Percentiles rank a stretch among this genome's conserved stretches.
phyloP scores from a whole-genome alignment of 164 flowering plant species.

The Magnolia sinica region DNA sequence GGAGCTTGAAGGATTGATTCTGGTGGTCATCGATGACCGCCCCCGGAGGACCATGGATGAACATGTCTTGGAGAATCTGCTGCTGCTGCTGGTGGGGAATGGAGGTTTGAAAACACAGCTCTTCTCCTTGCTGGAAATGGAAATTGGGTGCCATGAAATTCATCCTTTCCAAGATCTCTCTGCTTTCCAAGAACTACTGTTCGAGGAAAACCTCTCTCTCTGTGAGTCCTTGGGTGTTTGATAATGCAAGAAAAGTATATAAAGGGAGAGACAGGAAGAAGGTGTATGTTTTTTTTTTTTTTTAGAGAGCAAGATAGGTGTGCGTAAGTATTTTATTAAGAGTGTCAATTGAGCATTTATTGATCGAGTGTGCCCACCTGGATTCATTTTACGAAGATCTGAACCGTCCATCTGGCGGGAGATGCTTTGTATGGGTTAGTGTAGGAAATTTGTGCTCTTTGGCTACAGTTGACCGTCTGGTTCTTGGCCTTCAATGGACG shows the following conservation, averaged over 20 bases:
- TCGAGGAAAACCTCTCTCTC: neutral
- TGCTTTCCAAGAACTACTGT: neutral
- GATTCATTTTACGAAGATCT: no score
- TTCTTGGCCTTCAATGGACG: no score
- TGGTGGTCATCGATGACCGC: neutral
- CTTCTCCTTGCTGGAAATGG: constrained; percentile 21
- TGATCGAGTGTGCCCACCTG: no score
- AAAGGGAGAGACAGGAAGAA: neutral
- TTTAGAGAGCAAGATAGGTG: neutral
- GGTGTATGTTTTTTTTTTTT: neutral
- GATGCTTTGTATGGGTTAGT: no score
- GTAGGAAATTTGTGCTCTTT: no score
- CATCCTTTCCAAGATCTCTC: constrained; percentile 11
- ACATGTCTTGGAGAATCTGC: constrained; percentile 2
- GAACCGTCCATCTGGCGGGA: no score
- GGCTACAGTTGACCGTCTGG: no score
- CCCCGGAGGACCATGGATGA: neutral
- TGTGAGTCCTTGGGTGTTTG: neutral
- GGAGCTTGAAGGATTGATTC: neutral
- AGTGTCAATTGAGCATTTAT: no score
- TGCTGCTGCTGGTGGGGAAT: constrained; percentile 5
- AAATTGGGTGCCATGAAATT: constrained; percentile 7
- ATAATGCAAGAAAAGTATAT: neutral
- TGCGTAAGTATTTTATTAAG: neutral
- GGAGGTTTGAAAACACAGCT: constrained; percentile 6